Evolutionary conservation across 2,329 filamentous ascomycete genomes (phyloP), one percentile per base, ranked within the genome.

Genomic region (Scleromitrula shiraiana): DNA sequence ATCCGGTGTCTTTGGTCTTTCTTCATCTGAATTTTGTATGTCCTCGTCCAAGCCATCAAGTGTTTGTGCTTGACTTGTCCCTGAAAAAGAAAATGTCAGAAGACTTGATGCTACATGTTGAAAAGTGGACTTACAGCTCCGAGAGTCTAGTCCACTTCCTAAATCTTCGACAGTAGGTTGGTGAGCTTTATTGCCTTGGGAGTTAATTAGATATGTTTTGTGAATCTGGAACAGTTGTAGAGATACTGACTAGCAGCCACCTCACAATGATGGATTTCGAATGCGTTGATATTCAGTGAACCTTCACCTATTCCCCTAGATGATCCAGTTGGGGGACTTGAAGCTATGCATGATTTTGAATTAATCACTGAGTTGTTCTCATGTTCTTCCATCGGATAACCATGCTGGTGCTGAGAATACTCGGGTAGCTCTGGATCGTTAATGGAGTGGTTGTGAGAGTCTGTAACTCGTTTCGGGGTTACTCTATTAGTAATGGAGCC

Each of bases 401-500:
- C 29, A 5, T 32, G n/a, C n/a, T n/a, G n/a, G n/a, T n/a, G n/a
- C 29, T 10, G 29, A 32, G 15, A n/a, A 37, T 15, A 1, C 5
- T 20, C 8, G 12, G 10, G 36, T 9, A 41, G 9, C 24, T 5
- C 5, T 14, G 26, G 29, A 29, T 38, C 32, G 4, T 30, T 22
- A 12, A 26, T 19, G 26, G 26, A 23, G n/a, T 47, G 19, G 17
- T 44, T 15, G 33, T n/a, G 41, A 19, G 20, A 42, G 3, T 14
- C 32, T 22, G 44, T 19, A 32, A 20, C 14, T 19, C 42, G 46
- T 26, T 37, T 55, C 32, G 51, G 38, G 8, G 52, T 40, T 17
- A 48, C 41, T 32, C 46, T 57, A 32, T 51, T 54, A 4, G 46
- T 51, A 23, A 60, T 49, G 22, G 54, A 55, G 8, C 50, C 57